Percentiles rank a stretch among this genome's conserved stretches.
Evolutionary conservation across 1,284 basidiomycete genomes (phyloP).

Genomic region (Tilletia caries): DNA sequence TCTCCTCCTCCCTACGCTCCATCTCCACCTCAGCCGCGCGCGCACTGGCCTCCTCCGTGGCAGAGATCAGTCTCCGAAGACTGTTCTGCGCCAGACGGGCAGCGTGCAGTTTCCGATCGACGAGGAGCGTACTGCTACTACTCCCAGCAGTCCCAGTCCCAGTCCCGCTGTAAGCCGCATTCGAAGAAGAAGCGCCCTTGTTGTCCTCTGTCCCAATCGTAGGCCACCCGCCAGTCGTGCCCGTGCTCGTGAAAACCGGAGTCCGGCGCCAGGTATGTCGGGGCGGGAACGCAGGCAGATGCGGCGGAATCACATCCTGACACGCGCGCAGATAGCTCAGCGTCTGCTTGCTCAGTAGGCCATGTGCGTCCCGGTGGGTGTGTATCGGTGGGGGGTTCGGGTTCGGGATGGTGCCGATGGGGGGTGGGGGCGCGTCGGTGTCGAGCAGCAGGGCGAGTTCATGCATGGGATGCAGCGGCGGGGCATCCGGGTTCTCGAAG

Average conservation of each 20-base stretch:
- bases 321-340: neutral
- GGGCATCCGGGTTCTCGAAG: too few species aligned
- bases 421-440: neutral
- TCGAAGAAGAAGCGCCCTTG: too few species aligned
- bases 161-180: too few species aligned
- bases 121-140: neutral
- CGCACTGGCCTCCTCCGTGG: constrained; percentile 10
- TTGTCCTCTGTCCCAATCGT: neutral
- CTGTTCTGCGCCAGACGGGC: constrained; percentile 10
- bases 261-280: constrained; percentile 3
- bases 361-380: neutral
- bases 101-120: constrained; percentile 1
- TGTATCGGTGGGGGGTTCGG: neutral
- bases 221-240: too few species aligned
- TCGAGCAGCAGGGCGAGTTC: neutral
- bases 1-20: neutral
- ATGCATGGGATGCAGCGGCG: neutral
- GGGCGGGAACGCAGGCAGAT: constrained; percentile 1
- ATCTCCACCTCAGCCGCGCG: neutral
- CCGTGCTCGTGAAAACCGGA: neutral
- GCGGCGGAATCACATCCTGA: neutral
- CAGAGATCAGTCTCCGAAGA: constrained; percentile 1
- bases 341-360: neutral
- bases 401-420: neutral
- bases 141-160: too few species aligned